Percentiles rank a stretch among this genome's conserved stretches.
These are phyloP conservation scores for Lasiodiplodia sp. DNA, from an alignment of 2,329 filamentous ascomycete species.

Conservation along the genomic window DNA sequence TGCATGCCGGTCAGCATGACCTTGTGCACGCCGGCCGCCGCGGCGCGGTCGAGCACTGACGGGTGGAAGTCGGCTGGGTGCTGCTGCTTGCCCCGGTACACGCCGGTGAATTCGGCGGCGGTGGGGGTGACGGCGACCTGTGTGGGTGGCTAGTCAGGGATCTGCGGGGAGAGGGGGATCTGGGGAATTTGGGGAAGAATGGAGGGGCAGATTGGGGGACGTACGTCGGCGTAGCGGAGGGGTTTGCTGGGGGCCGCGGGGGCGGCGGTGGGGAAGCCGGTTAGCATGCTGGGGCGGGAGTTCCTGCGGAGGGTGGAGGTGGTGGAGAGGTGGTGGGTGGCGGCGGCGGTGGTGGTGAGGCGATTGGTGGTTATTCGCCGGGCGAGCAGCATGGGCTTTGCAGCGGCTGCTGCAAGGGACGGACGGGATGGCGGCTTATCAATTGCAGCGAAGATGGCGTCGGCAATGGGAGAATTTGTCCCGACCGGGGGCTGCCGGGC, in stretches of 20 bases:
- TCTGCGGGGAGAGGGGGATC: neutral
- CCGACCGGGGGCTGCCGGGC: no score
- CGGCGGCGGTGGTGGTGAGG: no score
- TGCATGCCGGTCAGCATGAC: constrained; percentile 49
- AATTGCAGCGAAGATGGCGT: neutral
- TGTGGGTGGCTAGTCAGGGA: constrained; percentile 17
- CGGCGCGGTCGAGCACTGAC: constrained; percentile 52
- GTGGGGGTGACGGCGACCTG: constrained; percentile 44
- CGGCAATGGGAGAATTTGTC: neutral
- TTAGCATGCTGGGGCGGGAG: neutral
- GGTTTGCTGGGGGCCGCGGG: neutral
- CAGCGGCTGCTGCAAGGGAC: neutral
- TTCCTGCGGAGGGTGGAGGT: neutral
- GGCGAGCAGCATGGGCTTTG: neutral
- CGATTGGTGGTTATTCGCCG: no score
- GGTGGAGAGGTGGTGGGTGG: no score
- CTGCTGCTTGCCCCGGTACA: constrained; percentile 59
- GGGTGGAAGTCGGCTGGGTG: constrained; percentile 54
- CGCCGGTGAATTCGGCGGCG: constrained; percentile 56
- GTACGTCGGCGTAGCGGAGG: constrained; percentile 3
- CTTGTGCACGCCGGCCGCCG: constrained; percentile 51
- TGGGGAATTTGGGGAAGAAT: no score
- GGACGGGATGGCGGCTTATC: neutral
- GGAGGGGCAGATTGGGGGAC: neutral
- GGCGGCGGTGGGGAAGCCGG: neutral